Evolutionary conservation across 257 asterid genomes (phyloP).

Genomic region (Solanum dulcamara): DNA sequence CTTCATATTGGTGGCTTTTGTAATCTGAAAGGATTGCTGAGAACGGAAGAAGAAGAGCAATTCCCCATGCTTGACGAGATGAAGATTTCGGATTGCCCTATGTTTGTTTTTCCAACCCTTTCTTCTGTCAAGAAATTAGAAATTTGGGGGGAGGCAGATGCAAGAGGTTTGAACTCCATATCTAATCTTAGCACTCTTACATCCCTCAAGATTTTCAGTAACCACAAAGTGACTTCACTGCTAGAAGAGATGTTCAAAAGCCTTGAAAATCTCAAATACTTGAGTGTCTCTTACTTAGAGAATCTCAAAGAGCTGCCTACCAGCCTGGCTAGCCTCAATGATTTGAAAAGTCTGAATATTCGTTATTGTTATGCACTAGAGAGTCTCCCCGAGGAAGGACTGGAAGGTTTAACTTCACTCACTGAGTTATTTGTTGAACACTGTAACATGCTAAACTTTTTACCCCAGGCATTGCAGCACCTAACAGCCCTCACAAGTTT

Average conservation of each 20-base stretch:
- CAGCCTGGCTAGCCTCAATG: neutral
- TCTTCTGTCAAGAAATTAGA: neutral
- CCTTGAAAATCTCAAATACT: neutral
- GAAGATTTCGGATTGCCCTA: neutral
- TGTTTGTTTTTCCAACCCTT: neutral
- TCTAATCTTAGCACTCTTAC: neutral
- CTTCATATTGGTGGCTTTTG: neutral
- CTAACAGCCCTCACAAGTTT: neutral
- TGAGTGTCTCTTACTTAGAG: neutral
- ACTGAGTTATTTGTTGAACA: neutral
- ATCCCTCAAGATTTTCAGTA: neutral
- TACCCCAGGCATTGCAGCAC: neutral
- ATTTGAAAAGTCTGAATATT: neutral
- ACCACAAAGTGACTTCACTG: neutral
- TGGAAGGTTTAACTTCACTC: neutral
- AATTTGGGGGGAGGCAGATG: neutral
- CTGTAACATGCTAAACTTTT: neutral
- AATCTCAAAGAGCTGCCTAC: neutral
- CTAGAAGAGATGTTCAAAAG: neutral
- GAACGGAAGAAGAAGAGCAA: neutral
- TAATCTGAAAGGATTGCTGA: slow-evolving; percentile 2
- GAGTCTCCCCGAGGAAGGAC: neutral
- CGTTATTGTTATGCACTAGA: neutral
- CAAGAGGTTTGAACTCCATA: neutral
- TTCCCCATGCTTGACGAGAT: slow-evolving; percentile 3